Percentiles rank a stretch among this genome's conserved stretches.
Evolutionary conservation across 352 stramenopile species (phyloP).

Genomic region (Phytophthora kernoviae): DNA sequence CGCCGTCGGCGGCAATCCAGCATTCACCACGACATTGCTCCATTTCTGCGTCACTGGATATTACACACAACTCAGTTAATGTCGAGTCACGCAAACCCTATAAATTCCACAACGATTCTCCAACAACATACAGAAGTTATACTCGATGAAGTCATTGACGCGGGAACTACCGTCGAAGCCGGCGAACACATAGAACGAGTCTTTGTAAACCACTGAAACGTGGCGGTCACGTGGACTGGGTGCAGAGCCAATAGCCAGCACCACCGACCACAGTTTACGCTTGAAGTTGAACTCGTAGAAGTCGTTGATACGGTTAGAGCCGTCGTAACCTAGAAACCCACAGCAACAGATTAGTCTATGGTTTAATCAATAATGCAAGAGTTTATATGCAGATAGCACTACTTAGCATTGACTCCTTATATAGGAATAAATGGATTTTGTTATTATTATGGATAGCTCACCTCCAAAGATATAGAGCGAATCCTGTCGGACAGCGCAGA

Average conservation of each 20-base stretch:
- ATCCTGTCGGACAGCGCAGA: conserved; percentile 90
- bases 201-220: conserved; percentile 92
- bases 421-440: conserved; percentile 1
- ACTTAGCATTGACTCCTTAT: neutral
- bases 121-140: conserved; percentile 87
- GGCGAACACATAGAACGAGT: conserved; percentile 95
- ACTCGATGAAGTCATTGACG: conserved; percentile 96
- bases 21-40: conserved; percentile 72
- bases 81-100: conserved; percentile 1
- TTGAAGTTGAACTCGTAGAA: conserved; percentile 94
- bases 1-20: conserved; percentile 89
- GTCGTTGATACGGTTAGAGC: conserved; percentile 92
- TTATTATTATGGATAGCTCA: conserved; percentile 16
- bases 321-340: conserved; percentile 84
- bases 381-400: neutral
- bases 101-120: neutral
- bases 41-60: conserved; percentile 77
- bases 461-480: conserved; percentile 94
- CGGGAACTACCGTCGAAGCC: conserved; percentile 93
- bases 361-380: neutral
- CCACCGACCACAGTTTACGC: conserved; percentile 75
- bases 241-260: conserved; percentile 63
- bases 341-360: neutral
- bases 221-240: conserved; percentile 94
- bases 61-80: conserved; percentile 1